A percentile compares a stretch with the other conserved stretches of the same genome.
Evolutionary conservation across 106 monocot genomes (phyloP).

Genomic region (Agapanthus africanus): DNA sequence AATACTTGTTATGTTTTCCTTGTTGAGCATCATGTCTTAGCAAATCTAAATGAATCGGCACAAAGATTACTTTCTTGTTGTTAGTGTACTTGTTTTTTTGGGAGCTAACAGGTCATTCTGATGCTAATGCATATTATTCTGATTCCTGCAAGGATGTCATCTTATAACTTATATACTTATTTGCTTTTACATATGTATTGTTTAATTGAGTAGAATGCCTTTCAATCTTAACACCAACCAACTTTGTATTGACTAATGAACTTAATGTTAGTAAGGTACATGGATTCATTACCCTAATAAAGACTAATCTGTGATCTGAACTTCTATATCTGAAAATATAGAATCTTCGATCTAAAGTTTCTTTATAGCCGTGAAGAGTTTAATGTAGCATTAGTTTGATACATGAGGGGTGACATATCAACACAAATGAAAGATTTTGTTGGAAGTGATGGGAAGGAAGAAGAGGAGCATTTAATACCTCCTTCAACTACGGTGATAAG

Average conservation of each 20-base stretch:
- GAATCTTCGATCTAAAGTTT: background rate
- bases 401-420: too few species aligned
- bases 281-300: background rate
- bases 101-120: background rate
- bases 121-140: background rate
- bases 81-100: background rate
- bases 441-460: too few species aligned
- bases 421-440: too few species aligned
- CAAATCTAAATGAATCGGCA: background rate
- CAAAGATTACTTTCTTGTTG: too few species aligned
- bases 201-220: too few species aligned
- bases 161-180: background rate
- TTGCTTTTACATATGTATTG: too few species aligned
- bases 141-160: background rate
- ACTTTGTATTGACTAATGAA: background rate
- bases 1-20: background rate
- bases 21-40: background rate
- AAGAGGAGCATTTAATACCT: too few species aligned
- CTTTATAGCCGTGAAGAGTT: too few species aligned
- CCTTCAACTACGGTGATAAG: too few species aligned
- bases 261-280: background rate
- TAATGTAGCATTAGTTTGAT: too few species aligned
- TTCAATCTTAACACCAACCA: background rate
- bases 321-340: background rate
- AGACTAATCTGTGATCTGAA: background rate